phyloP scores from a whole-genome alignment of 2,329 filamentous ascomycete species.

The Setomelanomma holmii region DNA sequence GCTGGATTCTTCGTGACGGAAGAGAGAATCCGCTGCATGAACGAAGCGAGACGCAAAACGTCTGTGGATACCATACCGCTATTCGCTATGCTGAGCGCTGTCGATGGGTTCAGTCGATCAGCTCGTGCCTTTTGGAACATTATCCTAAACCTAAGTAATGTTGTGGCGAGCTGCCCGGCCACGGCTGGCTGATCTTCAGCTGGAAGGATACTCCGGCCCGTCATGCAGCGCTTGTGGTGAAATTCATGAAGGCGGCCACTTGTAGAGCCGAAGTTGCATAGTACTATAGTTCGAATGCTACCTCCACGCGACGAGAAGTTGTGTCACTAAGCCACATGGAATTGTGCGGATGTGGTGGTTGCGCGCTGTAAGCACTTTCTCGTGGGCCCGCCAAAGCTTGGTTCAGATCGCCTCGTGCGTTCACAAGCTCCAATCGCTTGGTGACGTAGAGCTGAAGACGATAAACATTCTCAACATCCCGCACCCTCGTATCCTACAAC shows the following conservation, averaged over 20 bases:
- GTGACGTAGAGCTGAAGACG: slow-evolving; percentile 25
- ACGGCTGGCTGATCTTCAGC: neutral
- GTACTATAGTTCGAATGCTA: neutral
- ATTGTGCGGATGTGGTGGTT: slow-evolving; percentile 11
- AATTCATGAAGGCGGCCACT: neutral
- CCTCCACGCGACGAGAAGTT: too few species aligned
- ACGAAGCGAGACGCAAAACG: too few species aligned
- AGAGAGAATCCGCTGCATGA: too few species aligned
- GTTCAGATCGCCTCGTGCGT: slow-evolving; percentile 10
- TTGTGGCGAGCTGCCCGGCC: neutral
- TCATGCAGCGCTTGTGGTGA: slow-evolving; percentile 3
- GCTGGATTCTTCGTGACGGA: too few species aligned
- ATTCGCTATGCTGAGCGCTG: too few species aligned
- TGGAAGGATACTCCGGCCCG: neutral
- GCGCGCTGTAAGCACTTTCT: slow-evolving; percentile 15
- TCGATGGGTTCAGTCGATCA: too few species aligned
- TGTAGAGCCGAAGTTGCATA: neutral
- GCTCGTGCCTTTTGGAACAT: too few species aligned
- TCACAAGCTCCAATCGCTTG: slow-evolving; percentile 2
- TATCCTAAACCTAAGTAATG: too few species aligned
- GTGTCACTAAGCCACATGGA: slow-evolving; percentile 25
- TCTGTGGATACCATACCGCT: too few species aligned
- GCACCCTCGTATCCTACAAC: neutral
- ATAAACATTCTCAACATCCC: slow-evolving; percentile 22
- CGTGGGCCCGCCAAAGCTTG: slow-evolving; percentile 16